Evolutionary conservation across 1,284 basidiomycete genomes (phyloP).

Genomic region (Cutaneotrichosporon sp.): DNA sequence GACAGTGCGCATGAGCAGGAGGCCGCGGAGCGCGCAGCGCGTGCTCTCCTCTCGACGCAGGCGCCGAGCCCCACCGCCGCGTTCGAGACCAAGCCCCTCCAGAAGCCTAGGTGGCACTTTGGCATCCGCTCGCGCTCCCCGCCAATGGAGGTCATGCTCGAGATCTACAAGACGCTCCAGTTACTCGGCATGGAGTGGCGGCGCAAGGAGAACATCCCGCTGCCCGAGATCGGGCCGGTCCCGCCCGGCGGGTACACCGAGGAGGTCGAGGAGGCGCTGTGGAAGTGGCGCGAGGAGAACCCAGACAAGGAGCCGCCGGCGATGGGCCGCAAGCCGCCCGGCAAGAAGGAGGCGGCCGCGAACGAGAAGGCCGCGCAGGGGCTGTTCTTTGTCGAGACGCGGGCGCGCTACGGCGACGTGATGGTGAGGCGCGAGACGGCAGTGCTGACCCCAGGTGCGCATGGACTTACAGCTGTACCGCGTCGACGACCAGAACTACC

Average conservation of each 20-base stretch:
- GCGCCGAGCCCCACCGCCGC: conserved; percentile 19
- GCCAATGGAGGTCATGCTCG: conserved; percentile 99
- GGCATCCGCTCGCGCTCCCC: conserved; percentile 92
- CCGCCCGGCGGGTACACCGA: conserved; percentile 45
- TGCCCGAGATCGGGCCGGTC: conserved; percentile 64
- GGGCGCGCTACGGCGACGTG: conserved; percentile 83
- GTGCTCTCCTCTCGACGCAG: conserved; percentile 32
- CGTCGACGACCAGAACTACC: conserved; percentile 92
- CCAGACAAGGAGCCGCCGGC: conserved; percentile 35
- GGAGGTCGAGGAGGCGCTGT: conserved; percentile 53
- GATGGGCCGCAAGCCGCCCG: conserved; percentile 43
- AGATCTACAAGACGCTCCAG: conserved; percentile 93
- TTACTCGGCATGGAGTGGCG: conserved; percentile 96
- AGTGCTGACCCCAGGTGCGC: conserved; percentile 65
- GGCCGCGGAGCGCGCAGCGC: conserved; percentile 48
- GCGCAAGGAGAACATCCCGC: conserved; percentile 61
- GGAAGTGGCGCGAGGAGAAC: conserved; percentile 53
- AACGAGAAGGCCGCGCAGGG: conserved; percentile 59
- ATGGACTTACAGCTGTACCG: conserved; percentile 98
- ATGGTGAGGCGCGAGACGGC: conserved; percentile 70
- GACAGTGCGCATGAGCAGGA: conserved; percentile 26
- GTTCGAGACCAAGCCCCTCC: conserved; percentile 40
- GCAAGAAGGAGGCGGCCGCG: conserved; percentile 54
- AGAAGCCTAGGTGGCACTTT: conserved; percentile 88
- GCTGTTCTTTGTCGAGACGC: conserved; percentile 92